Percentiles rank a stretch among this genome's conserved stretches.
These are phyloP conservation scores for Lentinus tigrinus DNA, from an alignment of 768 basidiomycete species.

Conservation along the genomic window DNA sequence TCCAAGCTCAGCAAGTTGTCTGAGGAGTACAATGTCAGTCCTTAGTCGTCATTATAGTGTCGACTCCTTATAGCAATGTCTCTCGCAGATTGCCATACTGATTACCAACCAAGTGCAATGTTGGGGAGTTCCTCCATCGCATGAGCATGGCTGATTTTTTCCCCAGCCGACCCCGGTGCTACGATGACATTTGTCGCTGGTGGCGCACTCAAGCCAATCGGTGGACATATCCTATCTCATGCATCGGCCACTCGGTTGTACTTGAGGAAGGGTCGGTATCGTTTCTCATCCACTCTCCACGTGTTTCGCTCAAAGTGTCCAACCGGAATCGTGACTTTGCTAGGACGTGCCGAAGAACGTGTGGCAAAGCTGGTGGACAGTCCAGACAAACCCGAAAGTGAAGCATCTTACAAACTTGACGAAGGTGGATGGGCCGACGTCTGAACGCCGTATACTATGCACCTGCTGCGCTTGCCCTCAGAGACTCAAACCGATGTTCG, in stretches of 20 bases:
- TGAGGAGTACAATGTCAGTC: constrained; percentile 82
- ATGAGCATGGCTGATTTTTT: not conserved
- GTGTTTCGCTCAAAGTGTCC: too few species aligned
- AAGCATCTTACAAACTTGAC: constrained; percentile 88
- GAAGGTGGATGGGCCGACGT: constrained; percentile 91
- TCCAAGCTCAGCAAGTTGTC: constrained; percentile 88
- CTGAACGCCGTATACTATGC: constrained; percentile 32
- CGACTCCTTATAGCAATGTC: constrained; percentile 15
- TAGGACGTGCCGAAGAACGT: constrained; percentile 87
- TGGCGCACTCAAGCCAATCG: constrained; percentile 88
- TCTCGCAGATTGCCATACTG: constrained; percentile 70
- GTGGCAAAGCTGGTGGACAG: constrained; percentile 90
- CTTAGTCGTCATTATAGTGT: constrained; percentile 4
- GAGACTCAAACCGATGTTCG: not conserved
- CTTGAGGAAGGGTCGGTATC: constrained; percentile 72
- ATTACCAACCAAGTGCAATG: constrained; percentile 95
- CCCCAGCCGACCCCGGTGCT: constrained; percentile 88
- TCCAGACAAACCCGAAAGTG: constrained; percentile 85
- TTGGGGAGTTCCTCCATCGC: constrained; percentile 28
- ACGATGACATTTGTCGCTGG: constrained; percentile 95
- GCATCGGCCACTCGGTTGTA: constrained; percentile 88
- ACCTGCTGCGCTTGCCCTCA: not conserved
- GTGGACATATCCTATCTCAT: constrained; percentile 83
- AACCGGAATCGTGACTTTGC: too few species aligned
- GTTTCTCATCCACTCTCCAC: too few species aligned